A percentile compares a stretch with the other conserved stretches of the same genome.
phyloP scores from a whole-genome alignment of 2,329 filamentous ascomycete species.

The Ophiostoma sp. region DNA sequence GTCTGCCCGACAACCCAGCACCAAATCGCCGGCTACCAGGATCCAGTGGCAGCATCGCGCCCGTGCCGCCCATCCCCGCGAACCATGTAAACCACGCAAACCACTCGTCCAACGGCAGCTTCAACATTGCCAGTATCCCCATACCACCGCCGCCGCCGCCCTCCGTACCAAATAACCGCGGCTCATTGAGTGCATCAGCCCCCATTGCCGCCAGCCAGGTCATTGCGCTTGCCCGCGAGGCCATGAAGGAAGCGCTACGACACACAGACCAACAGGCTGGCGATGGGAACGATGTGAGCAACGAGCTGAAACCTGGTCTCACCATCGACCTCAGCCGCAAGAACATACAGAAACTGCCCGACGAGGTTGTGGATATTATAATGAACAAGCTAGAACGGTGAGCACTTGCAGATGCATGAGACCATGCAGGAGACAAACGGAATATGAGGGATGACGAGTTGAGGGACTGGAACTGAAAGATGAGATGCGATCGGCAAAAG shows the following conservation, averaged over 20 bases:
- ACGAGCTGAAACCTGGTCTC: constrained; percentile 61
- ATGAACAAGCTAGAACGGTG: constrained; percentile 69
- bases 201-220: constrained; percentile 59
- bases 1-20: constrained; percentile 37
- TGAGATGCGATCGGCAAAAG: background rate
- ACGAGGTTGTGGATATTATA: constrained; percentile 70
- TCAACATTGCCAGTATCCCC: constrained; percentile 28
- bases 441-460: background rate
- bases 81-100: constrained; percentile 18
- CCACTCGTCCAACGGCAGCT: background rate
- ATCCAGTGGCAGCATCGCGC: constrained; percentile 29
- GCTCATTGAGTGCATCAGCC: constrained; percentile 43
- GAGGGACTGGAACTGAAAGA: background rate
- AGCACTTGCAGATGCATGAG: constrained; percentile 28
- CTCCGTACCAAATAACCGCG: constrained; percentile 42
- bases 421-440: background rate
- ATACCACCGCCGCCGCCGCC: constrained; percentile 36
- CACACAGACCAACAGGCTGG: constrained; percentile 60
- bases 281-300: constrained; percentile 55
- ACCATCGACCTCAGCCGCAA: constrained; percentile 75
- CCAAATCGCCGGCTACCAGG: constrained; percentile 34
- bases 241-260: constrained; percentile 61
- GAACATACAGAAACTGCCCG: constrained; percentile 64
- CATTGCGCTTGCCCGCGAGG: constrained; percentile 59
- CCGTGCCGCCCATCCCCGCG: constrained; percentile 27